Evolutionary conservation across 2,329 filamentous ascomycete species (phyloP), one percentile per base, ranked within the genome.

Genomic region (Aciculosporium take): DNA sequence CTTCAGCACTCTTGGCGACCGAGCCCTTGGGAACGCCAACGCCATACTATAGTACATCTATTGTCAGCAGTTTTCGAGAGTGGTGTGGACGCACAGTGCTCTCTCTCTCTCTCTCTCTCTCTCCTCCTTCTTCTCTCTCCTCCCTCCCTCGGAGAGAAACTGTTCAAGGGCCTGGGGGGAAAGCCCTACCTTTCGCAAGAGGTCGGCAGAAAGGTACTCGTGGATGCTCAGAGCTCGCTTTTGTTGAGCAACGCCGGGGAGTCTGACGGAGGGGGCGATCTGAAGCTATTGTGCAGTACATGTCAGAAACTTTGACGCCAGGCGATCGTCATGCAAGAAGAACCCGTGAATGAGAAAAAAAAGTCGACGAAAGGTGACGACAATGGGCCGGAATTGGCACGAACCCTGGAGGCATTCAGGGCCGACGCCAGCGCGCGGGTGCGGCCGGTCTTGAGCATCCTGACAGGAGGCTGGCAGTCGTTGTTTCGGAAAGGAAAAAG

Each of bases 171-270:
- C 42, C 28, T 13, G 29, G 48, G 42, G 41, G 32, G 39, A 48
- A 37, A 46, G 48, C 43, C 44, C 63, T 71, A 80, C 76, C 72
- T 79, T 61, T 67, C 74, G 84, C 58, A 98, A 76, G 53, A 98
- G 80, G 64, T 88, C 84, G 56, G 87, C 86, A 56, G 91, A 95
- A 59, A 89, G 82, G 71, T 95, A 96, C 72, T 98, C 91, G 74
- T 98, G 91, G 59, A 98, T 94, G 61, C 86, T 91, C 61, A 98
- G 77, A 59, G 83, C 80, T 71, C 91, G 79, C 67, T 74, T 77
- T 69, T 95, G 88, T 67, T 91, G 81, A 53, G 67, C 74, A 56
- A 74, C 64, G 56, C 79, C 74, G 67, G 84, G 69, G 51, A 74
- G 64, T 67, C 72, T 73, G 57, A 70, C 58, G 48, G 66, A 60